These are phyloP conservation scores for Protomyces macrosporus DNA, from an alignment of 1,139 yeast genomes.

Conservation along the genomic window DNA sequence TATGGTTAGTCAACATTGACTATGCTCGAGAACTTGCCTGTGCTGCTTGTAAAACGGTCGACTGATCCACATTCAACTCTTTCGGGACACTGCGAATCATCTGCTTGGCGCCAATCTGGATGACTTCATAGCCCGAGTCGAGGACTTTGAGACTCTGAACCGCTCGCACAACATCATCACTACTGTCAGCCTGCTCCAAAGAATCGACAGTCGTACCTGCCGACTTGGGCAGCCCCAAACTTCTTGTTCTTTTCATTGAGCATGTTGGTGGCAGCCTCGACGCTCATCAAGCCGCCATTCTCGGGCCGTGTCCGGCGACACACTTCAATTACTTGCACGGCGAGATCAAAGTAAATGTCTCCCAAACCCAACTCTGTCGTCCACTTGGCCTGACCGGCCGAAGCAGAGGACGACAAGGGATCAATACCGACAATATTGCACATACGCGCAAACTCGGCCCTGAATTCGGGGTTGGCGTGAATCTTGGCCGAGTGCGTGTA, in stretches of 20 bases:
- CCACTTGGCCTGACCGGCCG: conserved; percentile 43
- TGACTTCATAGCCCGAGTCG: conserved; percentile 48
- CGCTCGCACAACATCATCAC: conserved; percentile 49
- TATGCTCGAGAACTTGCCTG: conserved; percentile 38
- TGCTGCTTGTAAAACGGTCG: conserved; percentile 65
- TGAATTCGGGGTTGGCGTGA: conserved; percentile 55
- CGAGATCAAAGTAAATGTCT: conserved; percentile 59
- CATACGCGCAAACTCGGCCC: conserved; percentile 66
- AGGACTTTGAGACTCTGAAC: conserved; percentile 44
- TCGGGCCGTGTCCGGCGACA: conserved; percentile 64
- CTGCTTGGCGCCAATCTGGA: conserved; percentile 40
- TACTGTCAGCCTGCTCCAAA: not conserved
- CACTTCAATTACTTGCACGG: conserved; percentile 67
- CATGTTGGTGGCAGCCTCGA: conserved; percentile 50
- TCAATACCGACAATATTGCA: conserved; percentile 79
- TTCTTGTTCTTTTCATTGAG: conserved; percentile 33
- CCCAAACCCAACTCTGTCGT: conserved; percentile 42
- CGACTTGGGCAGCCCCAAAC: conserved; percentile 37
- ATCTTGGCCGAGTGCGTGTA: conserved; percentile 61
- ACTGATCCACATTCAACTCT: conserved; percentile 60
- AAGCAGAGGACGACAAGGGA: conserved; percentile 49
- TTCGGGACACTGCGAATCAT: conserved; percentile 49
- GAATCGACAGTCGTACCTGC: not conserved
- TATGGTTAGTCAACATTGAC: not conserved
- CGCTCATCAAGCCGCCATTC: conserved; percentile 73